Base-by-base conservation (phyloP, 306 rosid species). In the Prunus kanzakura region DNA sequence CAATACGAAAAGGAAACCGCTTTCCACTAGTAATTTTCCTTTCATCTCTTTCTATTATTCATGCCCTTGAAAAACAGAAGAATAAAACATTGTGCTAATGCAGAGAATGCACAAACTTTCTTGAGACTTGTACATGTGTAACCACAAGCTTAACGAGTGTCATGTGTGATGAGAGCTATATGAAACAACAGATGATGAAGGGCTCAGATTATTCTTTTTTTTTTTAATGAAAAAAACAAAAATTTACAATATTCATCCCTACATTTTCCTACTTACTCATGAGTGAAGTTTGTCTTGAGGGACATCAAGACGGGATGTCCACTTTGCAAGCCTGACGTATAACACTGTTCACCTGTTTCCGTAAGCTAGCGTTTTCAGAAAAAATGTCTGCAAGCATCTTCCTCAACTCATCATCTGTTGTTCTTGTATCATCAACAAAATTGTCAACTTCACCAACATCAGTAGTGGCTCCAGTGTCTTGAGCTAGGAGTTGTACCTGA, bases 311-410 rank as follows among this genome's bases (percentile, higher is more conserved):
- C 76, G 49, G 69, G 56, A 57, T n/a, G 69, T 82, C 88, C 82
- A 69, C 55, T 83, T 76, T 85, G 79, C 84, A 84, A 76, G 90
- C 80, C 52, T 60, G 81, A 64, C 84, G 84, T 58, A 88, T 55
- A 50, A 86, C 43, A 25, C 75, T 69, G 73, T 86, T 94, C 65
- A 93, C 87, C 93, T 86, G 93, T 87, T 89, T 94, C 86, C 97
- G 88, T 88, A 94, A 83, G 82, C 89, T 88, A 56, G 88, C 91
- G 67, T 88, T 90, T 65, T 94, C 97, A 0, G 82, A 43, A 80
- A 94, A 85, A 72, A 92, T 75, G 69, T 89, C 93, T 43, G 85
- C 81, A 43, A 94, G 78, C 71, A 85, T 57, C 89, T 83, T 95
- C 81, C 90, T 83, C 83, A 95, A 38, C 78, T 88, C 96, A 54